phyloP scores from a whole-genome alignment of 192 early-diverging fungal species.

The Haplosporangium gracile region DNA sequence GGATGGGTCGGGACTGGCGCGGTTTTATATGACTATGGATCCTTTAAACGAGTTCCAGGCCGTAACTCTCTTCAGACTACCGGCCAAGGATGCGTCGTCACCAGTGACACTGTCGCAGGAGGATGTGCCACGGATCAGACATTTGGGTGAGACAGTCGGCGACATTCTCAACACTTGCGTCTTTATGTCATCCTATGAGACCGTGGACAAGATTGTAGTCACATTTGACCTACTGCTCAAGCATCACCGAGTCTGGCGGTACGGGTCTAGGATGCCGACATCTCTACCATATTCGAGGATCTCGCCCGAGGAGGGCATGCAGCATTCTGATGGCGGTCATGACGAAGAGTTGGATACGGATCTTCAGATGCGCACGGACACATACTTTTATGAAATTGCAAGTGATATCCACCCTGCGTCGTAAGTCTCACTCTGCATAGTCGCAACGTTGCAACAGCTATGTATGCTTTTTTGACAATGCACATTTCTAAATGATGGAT shows the following conservation, averaged over 20 bases:
- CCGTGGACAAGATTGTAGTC: constrained; percentile 10
- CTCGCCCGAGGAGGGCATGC: background rate
- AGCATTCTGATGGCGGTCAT: background rate
- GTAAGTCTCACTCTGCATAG: constrained; percentile 9
- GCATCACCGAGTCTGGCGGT: constrained; percentile 38
- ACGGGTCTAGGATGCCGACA: constrained; percentile 23
- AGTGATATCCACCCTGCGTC: constrained; percentile 29
- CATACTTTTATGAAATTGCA: constrained; percentile 32
- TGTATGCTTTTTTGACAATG: no score
- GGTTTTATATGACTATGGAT: constrained; percentile 62
- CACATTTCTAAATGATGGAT: background rate
- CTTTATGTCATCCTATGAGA: constrained; percentile 17
- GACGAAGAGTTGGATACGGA: constrained; percentile 25
- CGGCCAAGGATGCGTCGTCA: constrained; percentile 7
- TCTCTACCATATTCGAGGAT: constrained; percentile 12
- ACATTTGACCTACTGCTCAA: constrained; percentile 28
- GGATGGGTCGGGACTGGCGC: constrained; percentile 21
- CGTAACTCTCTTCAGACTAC: constrained; percentile 38
- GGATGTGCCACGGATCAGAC: constrained; percentile 26
- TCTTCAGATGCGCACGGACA: constrained; percentile 35
- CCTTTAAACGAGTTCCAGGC: constrained; percentile 60
- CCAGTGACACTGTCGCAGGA: constrained; percentile 9
- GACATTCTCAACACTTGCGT: constrained; percentile 43
- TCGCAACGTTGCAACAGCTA: background rate
- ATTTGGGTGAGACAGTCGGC: constrained; percentile 9